Evolutionary conservation across 2,329 filamentous ascomycete species (phyloP).

Genomic region (Polychaeton citri): DNA sequence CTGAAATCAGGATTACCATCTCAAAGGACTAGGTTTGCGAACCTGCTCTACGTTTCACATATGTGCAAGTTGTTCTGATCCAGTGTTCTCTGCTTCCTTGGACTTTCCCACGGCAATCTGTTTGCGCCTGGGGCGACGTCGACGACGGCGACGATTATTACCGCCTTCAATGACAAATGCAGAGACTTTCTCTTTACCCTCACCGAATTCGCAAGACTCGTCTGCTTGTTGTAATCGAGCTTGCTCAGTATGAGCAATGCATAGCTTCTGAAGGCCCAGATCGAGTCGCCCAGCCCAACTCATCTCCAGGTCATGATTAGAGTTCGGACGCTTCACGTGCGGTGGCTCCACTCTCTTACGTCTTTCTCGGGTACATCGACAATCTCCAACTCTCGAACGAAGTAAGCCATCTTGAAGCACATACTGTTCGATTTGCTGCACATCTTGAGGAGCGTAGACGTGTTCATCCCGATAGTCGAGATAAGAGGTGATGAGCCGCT

Average conservation of each 20-base stretch:
- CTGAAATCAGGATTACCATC: too few species aligned
- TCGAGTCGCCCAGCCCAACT: background rate
- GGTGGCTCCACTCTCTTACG: background rate
- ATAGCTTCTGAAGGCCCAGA: too few species aligned
- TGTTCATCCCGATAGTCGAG: conserved; percentile 3
- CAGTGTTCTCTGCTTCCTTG: background rate
- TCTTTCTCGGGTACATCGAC: background rate
- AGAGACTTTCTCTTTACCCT: too few species aligned
- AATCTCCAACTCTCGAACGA: background rate
- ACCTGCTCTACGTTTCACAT: too few species aligned
- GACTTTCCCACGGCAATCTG: conserved; percentile 3
- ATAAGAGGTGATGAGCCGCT: conserved; percentile 4
- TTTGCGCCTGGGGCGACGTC: conserved; percentile 4
- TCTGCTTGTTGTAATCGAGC: too few species aligned
- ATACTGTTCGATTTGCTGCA: conserved; percentile 3
- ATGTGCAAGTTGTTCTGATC: background rate
- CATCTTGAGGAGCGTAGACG: conserved; percentile 1
- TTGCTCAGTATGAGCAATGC: too few species aligned
- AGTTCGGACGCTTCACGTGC: background rate
- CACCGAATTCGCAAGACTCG: too few species aligned
- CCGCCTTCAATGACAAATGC: too few species aligned
- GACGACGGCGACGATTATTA: too few species aligned
- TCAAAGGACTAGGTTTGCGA: too few species aligned
- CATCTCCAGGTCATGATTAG: background rate
- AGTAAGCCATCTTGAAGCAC: conserved; percentile 1